phyloP scores from a whole-genome alignment of 2,329 filamentous ascomycete genomes.

The Thermoascus crustaceus region DNA sequence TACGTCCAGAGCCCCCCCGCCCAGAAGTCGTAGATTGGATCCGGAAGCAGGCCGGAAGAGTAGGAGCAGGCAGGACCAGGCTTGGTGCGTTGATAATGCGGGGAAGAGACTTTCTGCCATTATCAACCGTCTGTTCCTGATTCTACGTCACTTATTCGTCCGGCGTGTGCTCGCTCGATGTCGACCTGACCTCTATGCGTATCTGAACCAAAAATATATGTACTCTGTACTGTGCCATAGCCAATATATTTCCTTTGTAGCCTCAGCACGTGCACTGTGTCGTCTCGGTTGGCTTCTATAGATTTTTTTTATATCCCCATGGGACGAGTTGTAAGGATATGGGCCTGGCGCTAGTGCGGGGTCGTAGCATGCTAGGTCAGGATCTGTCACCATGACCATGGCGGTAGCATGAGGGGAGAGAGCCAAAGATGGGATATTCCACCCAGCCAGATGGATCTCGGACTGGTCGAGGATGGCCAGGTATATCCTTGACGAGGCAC shows the following conservation, averaged over 20 bases:
- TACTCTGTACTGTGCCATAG: slow-evolving; percentile 39
- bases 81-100: slow-evolving; percentile 10
- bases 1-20: slow-evolving; percentile 58
- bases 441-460: too few relatives aligned
- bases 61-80: slow-evolving; percentile 14
- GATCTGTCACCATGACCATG: too few relatives aligned
- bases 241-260: slow-evolving; percentile 38
- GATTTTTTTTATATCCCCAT: slow-evolving; percentile 7
- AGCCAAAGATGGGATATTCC: too few relatives aligned
- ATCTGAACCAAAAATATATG: slow-evolving; percentile 28
- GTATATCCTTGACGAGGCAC: too few relatives aligned
- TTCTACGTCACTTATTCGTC: too few relatives aligned
- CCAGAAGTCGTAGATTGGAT: slow-evolving; percentile 28
- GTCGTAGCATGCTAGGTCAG: too few relatives aligned
- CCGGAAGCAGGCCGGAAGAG: slow-evolving; percentile 17
- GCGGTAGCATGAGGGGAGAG: too few relatives aligned
- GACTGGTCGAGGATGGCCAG: too few relatives aligned
- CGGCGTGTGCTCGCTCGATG: slow-evolving; percentile 17
- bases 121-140: too few relatives aligned
- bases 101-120: too few relatives aligned
- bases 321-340: too few relatives aligned
- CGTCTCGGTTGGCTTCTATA: slow-evolving; percentile 1
- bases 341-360: too few relatives aligned
- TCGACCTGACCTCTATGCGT: slow-evolving; percentile 17
- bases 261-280: slow-evolving; percentile 22